Percentiles rank a stretch among this genome's conserved stretches.
phyloP scores from a whole-genome alignment of 2,329 filamentous ascomycete species.

The Nannizziopsis barbatae region DNA sequence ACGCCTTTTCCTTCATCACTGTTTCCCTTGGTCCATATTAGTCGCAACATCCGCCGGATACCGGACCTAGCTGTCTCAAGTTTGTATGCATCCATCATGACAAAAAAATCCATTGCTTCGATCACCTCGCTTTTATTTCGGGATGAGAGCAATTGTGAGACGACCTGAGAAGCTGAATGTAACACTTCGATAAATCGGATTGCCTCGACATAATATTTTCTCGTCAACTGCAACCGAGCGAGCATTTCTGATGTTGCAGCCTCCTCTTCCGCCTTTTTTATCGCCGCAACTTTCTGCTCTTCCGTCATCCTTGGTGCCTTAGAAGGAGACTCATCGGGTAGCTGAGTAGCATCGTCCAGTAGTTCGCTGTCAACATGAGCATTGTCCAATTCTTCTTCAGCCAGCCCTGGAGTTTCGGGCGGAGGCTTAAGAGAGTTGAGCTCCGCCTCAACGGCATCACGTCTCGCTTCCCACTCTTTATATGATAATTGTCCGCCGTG shows the following conservation, averaged over 20 bases:
- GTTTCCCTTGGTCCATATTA: constrained; percentile 99
- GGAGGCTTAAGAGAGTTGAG: constrained; percentile 72
- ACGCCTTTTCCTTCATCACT: constrained; percentile 98
- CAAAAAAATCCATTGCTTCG: constrained; percentile 97
- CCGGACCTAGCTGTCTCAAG: constrained; percentile 85
- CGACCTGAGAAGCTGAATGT: constrained; percentile 65
- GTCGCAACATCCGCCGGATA: constrained; percentile 85
- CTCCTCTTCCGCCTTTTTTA: constrained; percentile 73
- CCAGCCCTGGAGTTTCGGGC: constrained; percentile 59
- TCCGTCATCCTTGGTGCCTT: constrained; percentile 62
- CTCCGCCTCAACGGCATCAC: constrained; percentile 74
- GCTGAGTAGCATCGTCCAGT: constrained; percentile 77
- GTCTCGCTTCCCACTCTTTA: constrained; percentile 72
- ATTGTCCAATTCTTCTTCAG: constrained; percentile 48
- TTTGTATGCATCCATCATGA: constrained; percentile 89
- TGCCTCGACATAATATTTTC: constrained; percentile 86
- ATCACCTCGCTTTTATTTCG: constrained; percentile 98
- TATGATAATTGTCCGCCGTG: constrained; percentile 76
- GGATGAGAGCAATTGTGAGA: constrained; percentile 80
- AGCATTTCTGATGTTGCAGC: constrained; percentile 82
- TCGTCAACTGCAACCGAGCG: constrained; percentile 73
- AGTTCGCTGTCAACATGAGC: constrained; percentile 67
- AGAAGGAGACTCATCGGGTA: constrained; percentile 54
- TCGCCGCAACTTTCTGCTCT: constrained; percentile 60
- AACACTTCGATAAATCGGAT: constrained; percentile 87